A percentile compares a stretch with the other conserved stretches of the same genome.
phyloP scores from a whole-genome alignment of 306 rosid species.

The Cucumis sativus region DNA sequence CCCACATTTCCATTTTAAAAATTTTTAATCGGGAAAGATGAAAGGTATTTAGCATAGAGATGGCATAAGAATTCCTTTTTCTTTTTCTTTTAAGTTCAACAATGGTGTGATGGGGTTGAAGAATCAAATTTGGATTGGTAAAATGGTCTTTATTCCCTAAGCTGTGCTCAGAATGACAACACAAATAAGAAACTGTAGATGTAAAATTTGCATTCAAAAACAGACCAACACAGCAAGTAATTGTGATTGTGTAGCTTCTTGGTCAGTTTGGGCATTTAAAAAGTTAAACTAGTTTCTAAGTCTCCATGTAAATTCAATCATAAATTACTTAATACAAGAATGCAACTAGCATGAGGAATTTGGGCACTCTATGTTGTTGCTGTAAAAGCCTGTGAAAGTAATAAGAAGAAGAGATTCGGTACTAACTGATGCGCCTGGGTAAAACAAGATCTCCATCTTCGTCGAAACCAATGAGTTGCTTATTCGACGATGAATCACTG shows the following conservation, averaged over 20 bases:
- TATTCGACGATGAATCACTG: conserved; percentile 3
- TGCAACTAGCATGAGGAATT: background rate
- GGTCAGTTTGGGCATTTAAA: background rate
- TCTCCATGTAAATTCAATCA: background rate
- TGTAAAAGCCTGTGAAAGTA: background rate
- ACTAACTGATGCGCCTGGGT: conserved; percentile 44
- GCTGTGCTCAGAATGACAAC: no score
- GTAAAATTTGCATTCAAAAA: background rate
- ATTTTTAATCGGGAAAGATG: background rate
- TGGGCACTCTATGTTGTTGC: background rate
- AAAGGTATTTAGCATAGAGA: background rate
- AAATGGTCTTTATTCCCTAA: no score
- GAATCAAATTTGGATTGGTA: no score
- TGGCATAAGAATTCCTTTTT: background rate
- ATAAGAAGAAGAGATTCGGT: background rate
- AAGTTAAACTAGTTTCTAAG: background rate
- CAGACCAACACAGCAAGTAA: background rate
- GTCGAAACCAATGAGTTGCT: conserved; percentile 26
- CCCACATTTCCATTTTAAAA: background rate
- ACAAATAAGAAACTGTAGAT: background rate
- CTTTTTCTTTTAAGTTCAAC: no score
- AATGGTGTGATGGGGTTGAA: no score
- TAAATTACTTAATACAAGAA: background rate
- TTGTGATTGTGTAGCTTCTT: background rate
- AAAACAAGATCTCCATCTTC: conserved; percentile 78